phyloP scores from a whole-genome alignment of 106 monocot genomes.

The Apostasia shenzhenica region DNA sequence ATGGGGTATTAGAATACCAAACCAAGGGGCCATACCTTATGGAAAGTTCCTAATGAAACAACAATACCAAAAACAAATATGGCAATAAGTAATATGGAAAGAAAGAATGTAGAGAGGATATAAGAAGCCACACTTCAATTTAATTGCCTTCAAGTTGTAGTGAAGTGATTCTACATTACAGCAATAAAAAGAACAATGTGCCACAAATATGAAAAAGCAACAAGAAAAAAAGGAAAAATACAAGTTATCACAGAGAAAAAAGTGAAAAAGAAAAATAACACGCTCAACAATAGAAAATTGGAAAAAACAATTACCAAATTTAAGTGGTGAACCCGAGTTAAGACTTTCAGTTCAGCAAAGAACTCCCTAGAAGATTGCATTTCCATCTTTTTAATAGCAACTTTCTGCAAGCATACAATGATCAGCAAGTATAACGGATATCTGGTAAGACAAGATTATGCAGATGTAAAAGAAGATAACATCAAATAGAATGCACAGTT shows the following conservation, averaged over 20 bases:
- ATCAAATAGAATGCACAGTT: too few relatives aligned
- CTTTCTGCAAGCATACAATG: slow-evolving; percentile 46
- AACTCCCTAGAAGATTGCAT: slow-evolving; percentile 75
- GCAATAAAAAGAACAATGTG: background rate
- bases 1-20: too few relatives aligned
- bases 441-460: too few relatives aligned
- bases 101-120: too few relatives aligned
- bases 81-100: too few relatives aligned
- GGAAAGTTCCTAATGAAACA: too few relatives aligned
- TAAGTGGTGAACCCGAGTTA: slow-evolving; percentile 87
- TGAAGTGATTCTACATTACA: background rate
- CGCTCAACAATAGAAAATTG: background rate
- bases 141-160: too few relatives aligned
- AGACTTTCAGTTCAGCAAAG: slow-evolving; percentile 86
- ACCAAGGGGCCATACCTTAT: too few relatives aligned
- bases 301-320: slow-evolving; percentile 60
- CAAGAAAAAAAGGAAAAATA: too few relatives aligned
- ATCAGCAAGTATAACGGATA: background rate
- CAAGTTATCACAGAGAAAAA: background rate
- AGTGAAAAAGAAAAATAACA: background rate
- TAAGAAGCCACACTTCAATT: too few relatives aligned
- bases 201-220: background rate
- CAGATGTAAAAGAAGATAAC: too few relatives aligned
- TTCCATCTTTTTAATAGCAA: slow-evolving; percentile 96
- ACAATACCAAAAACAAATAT: too few relatives aligned